A percentile compares a stretch with the other conserved stretches of the same genome.
These are phyloP conservation scores for Streptanthus diversifolius DNA, from an alignment of 345 rosid species.

Conservation along the genomic window DNA sequence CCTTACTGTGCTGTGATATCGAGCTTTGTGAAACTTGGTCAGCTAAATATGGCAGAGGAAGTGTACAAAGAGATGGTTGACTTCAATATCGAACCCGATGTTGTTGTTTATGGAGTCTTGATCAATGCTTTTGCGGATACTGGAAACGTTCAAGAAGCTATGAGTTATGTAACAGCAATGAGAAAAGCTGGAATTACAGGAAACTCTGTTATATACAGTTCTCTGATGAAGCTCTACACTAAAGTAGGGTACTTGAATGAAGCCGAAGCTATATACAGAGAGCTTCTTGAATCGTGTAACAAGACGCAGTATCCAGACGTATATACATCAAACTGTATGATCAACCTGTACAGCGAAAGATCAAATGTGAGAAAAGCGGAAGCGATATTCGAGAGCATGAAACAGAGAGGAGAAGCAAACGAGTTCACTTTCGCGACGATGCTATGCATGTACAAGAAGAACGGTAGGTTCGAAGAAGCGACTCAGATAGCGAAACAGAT, in stretches of 20 bases:
- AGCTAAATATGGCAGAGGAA: conserved; percentile 61
- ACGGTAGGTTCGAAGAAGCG: conserved; percentile 71
- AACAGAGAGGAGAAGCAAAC: conserved; percentile 60
- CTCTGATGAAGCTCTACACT: conserved; percentile 82
- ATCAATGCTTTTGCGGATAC: conserved; percentile 80
- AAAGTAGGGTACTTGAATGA: conserved; percentile 69
- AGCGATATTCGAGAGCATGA: conserved; percentile 57
- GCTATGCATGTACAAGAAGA: conserved; percentile 75
- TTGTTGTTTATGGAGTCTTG: conserved; percentile 68
- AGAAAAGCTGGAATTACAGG: conserved; percentile 53
- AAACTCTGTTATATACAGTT: conserved; percentile 58
- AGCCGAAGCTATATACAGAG: conserved; percentile 68
- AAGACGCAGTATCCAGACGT: conserved; percentile 41
- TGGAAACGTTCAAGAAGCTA: conserved; percentile 64
- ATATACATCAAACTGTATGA: conserved; percentile 78
- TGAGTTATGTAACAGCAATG: conserved; percentile 55
- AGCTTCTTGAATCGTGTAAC: conserved; percentile 33
- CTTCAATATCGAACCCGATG: conserved; percentile 53
- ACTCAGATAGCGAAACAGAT: conserved; percentile 57
- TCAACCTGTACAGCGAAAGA: conserved; percentile 69
- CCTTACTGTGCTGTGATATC: conserved; percentile 75
- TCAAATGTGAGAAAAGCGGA: conserved; percentile 66
- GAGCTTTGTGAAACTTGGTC: conserved; percentile 66
- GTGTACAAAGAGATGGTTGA: conserved; percentile 62
- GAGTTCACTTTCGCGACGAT: conserved; percentile 84